phyloP scores from a whole-genome alignment of 257 asterid species.

The Gentiana dahurica region DNA sequence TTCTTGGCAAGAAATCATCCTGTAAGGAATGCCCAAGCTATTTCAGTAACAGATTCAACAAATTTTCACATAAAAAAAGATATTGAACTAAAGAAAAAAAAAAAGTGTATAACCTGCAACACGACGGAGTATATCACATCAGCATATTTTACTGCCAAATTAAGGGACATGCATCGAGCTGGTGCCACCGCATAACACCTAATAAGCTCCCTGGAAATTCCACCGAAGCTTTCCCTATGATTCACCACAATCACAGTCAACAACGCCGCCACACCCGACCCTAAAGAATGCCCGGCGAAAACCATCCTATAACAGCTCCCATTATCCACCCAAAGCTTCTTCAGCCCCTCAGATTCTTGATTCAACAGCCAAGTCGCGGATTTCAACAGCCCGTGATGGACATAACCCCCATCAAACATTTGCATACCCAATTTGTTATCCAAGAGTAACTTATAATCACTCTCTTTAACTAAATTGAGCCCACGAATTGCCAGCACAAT shows the following conservation, averaged over 20 bases:
- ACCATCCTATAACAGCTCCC: constrained; percentile 67
- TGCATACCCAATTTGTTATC: constrained; percentile 78
- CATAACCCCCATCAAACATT: constrained; percentile 95
- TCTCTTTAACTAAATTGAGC: constrained; percentile 54
- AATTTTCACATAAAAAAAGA: not conserved
- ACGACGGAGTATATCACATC: constrained; percentile 71
- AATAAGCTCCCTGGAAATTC: constrained; percentile 56
- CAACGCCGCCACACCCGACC: constrained; percentile 86
- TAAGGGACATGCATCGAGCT: constrained; percentile 91
- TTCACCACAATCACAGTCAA: constrained; percentile 64
- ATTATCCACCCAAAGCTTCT: constrained; percentile 61
- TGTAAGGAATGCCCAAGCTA: constrained; percentile 14
- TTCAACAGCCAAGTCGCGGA: constrained; percentile 80
- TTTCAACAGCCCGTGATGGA: constrained; percentile 79
- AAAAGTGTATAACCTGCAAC: constrained; percentile 51
- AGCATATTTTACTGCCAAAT: constrained; percentile 90
- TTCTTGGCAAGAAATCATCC: constrained; percentile 98
- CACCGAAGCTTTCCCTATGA: constrained; percentile 61
- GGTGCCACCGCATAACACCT: constrained; percentile 88
- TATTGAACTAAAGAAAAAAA: not conserved
- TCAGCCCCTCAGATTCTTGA: constrained; percentile 55
- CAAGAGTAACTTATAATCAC: constrained; percentile 66
- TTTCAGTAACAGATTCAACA: not conserved
- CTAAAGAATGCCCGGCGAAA: constrained; percentile 87
- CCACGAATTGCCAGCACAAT: constrained; percentile 85